Conservation (phyloP, 164 flowering plant genomes). For the Tetrastigma voinierianum region DNA sequence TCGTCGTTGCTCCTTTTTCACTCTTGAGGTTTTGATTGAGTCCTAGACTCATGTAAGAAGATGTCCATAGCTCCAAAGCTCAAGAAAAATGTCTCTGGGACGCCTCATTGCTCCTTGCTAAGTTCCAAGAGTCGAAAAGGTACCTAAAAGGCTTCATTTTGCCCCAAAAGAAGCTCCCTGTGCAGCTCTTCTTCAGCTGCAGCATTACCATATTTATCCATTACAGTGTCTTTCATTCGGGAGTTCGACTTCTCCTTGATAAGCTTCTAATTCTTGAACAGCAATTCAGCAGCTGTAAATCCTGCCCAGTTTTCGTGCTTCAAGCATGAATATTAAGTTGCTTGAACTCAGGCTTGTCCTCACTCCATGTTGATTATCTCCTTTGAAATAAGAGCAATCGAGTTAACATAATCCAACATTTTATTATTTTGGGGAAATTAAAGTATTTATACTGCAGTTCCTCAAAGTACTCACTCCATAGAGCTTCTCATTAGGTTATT, state of each 20-base stretch:
- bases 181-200: slow-evolving; percentile 67
- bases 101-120: too few species aligned
- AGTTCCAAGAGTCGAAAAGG: too few species aligned
- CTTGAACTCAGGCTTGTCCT: slow-evolving; percentile 85
- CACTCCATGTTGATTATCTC: slow-evolving; percentile 66
- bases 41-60: too few species aligned
- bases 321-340: slow-evolving; percentile 71
- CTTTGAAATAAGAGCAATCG: slow-evolving; percentile 30
- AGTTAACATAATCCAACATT: not conserved
- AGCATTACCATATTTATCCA: slow-evolving; percentile 89
- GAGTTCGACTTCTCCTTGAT: slow-evolving; percentile 64
- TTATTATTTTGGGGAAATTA: not conserved
- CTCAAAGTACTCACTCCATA: too few species aligned
- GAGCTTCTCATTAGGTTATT: too few species aligned
- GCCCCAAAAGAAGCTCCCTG: slow-evolving; percentile 74
- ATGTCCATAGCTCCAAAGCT: too few species aligned
- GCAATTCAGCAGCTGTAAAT: slow-evolving; percentile 79
- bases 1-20: too few species aligned
- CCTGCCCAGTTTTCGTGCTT: slow-evolving; percentile 91
- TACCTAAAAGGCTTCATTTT: too few species aligned
- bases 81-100: too few species aligned
- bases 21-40: too few species aligned
- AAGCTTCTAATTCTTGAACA: slow-evolving; percentile 54
- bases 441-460: not conserved
- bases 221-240: slow-evolving; percentile 56